These are phyloP conservation scores for Begonia masoniana DNA, from an alignment of 306 rosid genomes.

Conservation along the genomic window DNA sequence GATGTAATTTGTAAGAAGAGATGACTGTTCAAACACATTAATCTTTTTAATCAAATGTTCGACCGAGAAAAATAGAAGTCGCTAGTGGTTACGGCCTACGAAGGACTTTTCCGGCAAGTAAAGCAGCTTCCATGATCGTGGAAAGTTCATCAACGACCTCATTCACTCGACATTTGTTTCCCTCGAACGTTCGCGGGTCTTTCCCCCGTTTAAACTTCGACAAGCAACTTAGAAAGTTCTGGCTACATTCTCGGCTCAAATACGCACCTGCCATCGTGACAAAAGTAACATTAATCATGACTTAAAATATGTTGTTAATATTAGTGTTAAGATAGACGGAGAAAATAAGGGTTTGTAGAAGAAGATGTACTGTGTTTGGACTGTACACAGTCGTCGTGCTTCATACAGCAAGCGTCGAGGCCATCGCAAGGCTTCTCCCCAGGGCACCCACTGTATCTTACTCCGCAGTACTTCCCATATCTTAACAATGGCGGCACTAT, in stretches of 20 bases:
- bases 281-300: no score
- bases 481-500: conserved; percentile 71
- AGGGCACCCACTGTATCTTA: conserved; percentile 81
- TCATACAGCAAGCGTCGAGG: conserved; percentile 88
- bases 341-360: no score
- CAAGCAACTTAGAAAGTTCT: conserved; percentile 62
- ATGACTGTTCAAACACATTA: no score
- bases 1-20: no score
- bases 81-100: conserved; percentile 45
- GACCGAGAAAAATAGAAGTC: no score
- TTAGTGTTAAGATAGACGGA: no score
- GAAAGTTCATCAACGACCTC: conserved; percentile 60
- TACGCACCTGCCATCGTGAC: conserved; percentile 54
- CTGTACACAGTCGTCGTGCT: conserved; percentile 68
- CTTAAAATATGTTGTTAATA: no score
- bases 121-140: conserved; percentile 79
- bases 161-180: conserved; percentile 46
- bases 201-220: conserved; percentile 27
- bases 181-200: conserved; percentile 36
- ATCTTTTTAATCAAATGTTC: no score
- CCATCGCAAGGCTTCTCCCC: conserved; percentile 96
- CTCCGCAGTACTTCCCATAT: conserved; percentile 95
- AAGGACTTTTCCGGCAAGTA: conserved; percentile 72
- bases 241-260: conserved; percentile 83
- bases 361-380: conserved; percentile 48